Base-by-base conservation (phyloP, 2,329 filamentous ascomycete genomes). In the Colletotrichum sansevieriae region DNA sequence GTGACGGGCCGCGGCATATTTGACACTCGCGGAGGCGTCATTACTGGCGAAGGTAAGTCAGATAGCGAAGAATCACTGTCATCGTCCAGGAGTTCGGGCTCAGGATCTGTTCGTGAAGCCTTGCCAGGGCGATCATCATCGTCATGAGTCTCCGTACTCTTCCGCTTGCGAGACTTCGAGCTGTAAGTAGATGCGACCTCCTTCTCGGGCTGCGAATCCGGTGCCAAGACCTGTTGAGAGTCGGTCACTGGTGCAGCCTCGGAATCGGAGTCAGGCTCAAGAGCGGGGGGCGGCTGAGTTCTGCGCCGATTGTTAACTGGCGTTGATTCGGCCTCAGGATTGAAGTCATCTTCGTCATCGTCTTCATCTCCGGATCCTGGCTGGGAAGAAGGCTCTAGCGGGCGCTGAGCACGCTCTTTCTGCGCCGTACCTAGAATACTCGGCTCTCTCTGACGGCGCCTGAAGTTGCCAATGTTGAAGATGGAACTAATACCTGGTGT, bases 261-360 rank as follows among this genome's bases (percentile, higher is more conserved):
- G n/a, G 60, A n/a, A 15, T 55, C 71, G 22, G 71, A 69, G 15
- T 72, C 72, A 8, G 65, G 66, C 18, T 72, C 76, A 51, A 70
- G 46, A 18, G 61, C 59, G 68, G 35, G 76, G 74, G 43, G n/a
- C 13, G 65, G 68, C n/a, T 77, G 76, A 46, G 78, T 80, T 69
- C 81, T 85, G 41, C 81, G 80, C 20, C 84, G 78, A 66, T 88
- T 86, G 29, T 59, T 57, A 29, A 91, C 74, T 3, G 91, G 90
- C 7, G 91, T 93, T 15, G 90, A 91, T 78, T 92, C 90, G 33
- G 88, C 89, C 65, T 92, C 89, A 0, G 85, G 90, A 59, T 82
- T 84, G 74, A 88, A 91, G 65, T 76, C 41, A 70, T 77, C 47
- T 73, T 78, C 75, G 11, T 77, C 44, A 73, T 78, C 75, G 11